Evolutionary conservation across 768 basidiomycete species (phyloP).

Genomic region (Boletus patriciae): DNA sequence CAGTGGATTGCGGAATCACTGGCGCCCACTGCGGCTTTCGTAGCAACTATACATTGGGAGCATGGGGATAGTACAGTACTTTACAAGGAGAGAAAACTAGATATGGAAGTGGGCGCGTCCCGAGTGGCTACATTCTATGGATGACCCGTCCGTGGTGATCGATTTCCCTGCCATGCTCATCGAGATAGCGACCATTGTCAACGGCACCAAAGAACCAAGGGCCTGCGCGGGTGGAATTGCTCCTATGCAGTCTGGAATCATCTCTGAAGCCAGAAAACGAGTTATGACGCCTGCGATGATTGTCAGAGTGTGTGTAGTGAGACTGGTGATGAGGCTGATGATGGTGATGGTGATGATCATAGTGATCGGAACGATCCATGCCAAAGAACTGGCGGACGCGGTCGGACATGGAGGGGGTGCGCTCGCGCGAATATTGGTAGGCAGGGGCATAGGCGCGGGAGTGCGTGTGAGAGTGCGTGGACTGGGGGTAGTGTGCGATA

Average conservation of each 20-base stretch:
- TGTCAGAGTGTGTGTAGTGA: constrained; percentile 1
- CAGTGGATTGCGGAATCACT: constrained; percentile 55
- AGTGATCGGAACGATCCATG: constrained; percentile 15
- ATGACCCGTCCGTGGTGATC: constrained; percentile 27
- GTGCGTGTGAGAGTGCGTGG: constrained; percentile 2
- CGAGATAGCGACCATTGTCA: constrained; percentile 19
- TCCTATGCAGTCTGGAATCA: constrained; percentile 16
- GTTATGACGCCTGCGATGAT: constrained; percentile 26
- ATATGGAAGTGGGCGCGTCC: not conserved
- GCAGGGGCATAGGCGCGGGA: constrained; percentile 16
- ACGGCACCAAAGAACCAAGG: constrained; percentile 23
- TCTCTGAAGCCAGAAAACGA: constrained; percentile 27
- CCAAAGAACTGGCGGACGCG: constrained; percentile 43
- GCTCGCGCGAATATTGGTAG: constrained; percentile 13
- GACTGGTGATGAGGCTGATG: constrained; percentile 8
- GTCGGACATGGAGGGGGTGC: constrained; percentile 33
- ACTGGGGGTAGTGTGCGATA: constrained; percentile 12
- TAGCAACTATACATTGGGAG: not conserved
- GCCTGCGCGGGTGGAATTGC: constrained; percentile 16
- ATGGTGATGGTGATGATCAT: not conserved
- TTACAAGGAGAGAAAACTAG: not conserved
- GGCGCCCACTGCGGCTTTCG: constrained; percentile 61
- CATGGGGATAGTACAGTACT: not conserved
- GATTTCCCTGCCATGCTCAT: constrained; percentile 30
- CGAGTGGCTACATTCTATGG: constrained; percentile 21